Base-by-base conservation (phyloP, 75 land plant genomes). In the Larix kaempferi region DNA sequence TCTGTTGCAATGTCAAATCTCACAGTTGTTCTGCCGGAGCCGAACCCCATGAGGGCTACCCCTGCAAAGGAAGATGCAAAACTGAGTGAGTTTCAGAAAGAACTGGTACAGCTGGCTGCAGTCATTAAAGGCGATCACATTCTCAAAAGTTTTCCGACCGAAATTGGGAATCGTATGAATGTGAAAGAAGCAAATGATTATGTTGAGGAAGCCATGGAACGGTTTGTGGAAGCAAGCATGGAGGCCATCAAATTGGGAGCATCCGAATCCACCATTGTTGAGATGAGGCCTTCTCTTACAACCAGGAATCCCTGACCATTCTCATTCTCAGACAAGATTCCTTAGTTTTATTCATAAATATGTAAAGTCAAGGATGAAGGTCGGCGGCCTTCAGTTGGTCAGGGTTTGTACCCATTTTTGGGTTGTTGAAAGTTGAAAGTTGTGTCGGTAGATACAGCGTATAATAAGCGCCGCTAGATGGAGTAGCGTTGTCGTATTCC, bases 51-150 rank as follows among this genome's bases (percentile, higher is more conserved):
- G 33, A 60, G 62, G 62, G n/a, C 21, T 2, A 41, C 82, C 73
- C 66, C 59, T 26, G 23, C 78, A 54, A 25, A 76, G 10, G 71
- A 57, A 79, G 62, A 60, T 60, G 62, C n/a, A 22, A 19, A 19
- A 19, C 62, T 60, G 62, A 84, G 90, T 0, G 92, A 94, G 83
- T 96, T 96, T 71, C 99, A 96, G 77, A 80, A 78, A 23, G 99
- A 96, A 69, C 61, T 96, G 75, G 88, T 96, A 10, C 89, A 94
- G 69, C 76, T 96, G 49, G 98, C 95, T 15, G 89, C 95, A 5
- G 90, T 86, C 63, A 83, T 96, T 1, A 90, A 83, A n/a, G 98
- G 99, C 0, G 98, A 49, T 25, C 79, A 81, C 61, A 63, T 64
- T 60, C 71, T 86, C 73, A 78, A 39, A 52, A 76, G 79, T 56